Evolutionary conservation across 2,329 filamentous ascomycete species (phyloP).

Genomic region (Catunica adiposa): DNA sequence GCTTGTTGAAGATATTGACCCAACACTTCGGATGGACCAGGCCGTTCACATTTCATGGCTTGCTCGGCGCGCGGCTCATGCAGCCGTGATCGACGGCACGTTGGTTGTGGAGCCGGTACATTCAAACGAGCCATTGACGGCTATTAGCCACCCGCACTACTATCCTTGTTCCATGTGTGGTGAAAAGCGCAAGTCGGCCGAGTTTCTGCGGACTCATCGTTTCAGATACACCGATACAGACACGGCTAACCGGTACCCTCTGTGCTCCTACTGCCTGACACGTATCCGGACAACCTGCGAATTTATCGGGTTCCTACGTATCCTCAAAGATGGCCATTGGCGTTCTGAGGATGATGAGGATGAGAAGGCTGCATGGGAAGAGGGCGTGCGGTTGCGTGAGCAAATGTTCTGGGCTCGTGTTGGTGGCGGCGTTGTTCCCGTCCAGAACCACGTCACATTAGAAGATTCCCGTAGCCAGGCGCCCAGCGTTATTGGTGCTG

Average conservation of each 20-base stretch:
- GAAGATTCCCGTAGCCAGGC: conserved; percentile 19
- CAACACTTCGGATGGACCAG: conserved; percentile 73
- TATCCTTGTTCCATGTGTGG: conserved; percentile 78
- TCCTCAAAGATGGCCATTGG: conserved; percentile 87
- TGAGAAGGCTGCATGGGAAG: conserved; percentile 83
- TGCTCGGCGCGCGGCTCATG: conserved; percentile 68
- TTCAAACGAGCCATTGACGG: conserved; percentile 33
- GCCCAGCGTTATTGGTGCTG: conserved; percentile 18
- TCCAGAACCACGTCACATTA: conserved; percentile 17
- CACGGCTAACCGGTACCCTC: conserved; percentile 70
- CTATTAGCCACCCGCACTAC: conserved; percentile 34
- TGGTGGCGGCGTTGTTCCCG: conserved; percentile 75
- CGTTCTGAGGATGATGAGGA: conserved; percentile 67
- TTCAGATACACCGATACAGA: conserved; percentile 82
- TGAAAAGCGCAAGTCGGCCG: conserved; percentile 54
- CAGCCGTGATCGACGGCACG: conserved; percentile 66
- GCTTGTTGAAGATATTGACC: conserved; percentile 81
- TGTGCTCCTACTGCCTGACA: conserved; percentile 75
- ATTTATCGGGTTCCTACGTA: conserved; percentile 76
- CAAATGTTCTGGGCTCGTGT: conserved; percentile 96
- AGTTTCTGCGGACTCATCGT: conserved; percentile 63
- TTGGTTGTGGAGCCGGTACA: conserved; percentile 82
- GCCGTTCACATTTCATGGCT: conserved; percentile 91
- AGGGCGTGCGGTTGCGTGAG: conserved; percentile 75
- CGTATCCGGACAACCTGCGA: conserved; percentile 80